phyloP scores from a whole-genome alignment of 257 asterid species.

The Orobanche coerulescens region DNA sequence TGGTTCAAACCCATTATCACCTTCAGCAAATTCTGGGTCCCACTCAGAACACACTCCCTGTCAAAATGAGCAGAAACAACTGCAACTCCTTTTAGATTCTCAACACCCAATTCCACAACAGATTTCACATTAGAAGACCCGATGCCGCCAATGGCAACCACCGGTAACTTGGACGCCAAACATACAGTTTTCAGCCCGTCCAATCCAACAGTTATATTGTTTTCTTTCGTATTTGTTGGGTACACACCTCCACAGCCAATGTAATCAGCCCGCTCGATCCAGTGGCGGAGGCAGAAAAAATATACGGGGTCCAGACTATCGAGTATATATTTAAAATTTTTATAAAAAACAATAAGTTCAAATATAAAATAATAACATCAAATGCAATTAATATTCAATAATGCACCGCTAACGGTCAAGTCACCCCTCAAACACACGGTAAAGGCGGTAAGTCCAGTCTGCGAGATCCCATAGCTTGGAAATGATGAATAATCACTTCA shows the following conservation, averaged over 20 bases:
- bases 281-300: too few species aligned
- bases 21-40: constrained; percentile 43
- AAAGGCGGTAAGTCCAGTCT: too few species aligned
- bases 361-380: too few species aligned
- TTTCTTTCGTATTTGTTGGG: constrained; percentile 82
- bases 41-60: constrained; percentile 52
- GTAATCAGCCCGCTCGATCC: constrained; percentile 97
- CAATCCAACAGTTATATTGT: constrained; percentile 57
- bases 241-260: constrained; percentile 88
- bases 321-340: too few species aligned
- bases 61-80: constrained; percentile 89
- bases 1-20: constrained; percentile 25
- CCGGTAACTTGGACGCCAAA: constrained; percentile 67
- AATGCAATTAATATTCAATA: too few species aligned
- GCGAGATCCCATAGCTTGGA: too few species aligned
- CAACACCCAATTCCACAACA: constrained; percentile 53
- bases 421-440: too few species aligned
- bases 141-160: constrained; percentile 91
- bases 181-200: constrained; percentile 70
- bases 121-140: constrained; percentile 49
- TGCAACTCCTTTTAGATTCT: constrained; percentile 73
- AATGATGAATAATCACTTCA: too few species aligned
- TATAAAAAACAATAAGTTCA: too few species aligned
- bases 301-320: too few species aligned
- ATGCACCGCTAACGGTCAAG: too few species aligned